A percentile compares a stretch with the other conserved stretches of the same genome.
These are phyloP conservation scores for Alternaria sp. DNA, from an alignment of 2,329 filamentous ascomycete species.

Conservation along the genomic window DNA sequence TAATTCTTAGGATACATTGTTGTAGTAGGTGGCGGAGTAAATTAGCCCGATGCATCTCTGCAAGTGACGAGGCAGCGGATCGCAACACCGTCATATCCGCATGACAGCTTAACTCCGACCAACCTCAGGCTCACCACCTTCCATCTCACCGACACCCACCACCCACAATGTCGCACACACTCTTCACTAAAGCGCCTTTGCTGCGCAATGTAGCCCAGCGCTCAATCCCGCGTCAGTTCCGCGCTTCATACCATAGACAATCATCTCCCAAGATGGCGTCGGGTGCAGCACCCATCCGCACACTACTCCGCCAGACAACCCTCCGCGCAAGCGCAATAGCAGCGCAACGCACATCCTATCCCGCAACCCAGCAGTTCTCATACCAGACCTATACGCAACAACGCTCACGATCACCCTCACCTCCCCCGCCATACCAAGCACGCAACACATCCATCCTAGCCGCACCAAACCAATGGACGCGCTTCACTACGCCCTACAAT, in stretches of 20 bases:
- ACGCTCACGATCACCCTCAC: slow-evolving; percentile 34
- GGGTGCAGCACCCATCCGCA: slow-evolving; percentile 35
- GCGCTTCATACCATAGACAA: slow-evolving; percentile 25
- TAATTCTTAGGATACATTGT: no score
- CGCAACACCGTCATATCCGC: background rate
- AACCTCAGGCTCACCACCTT: slow-evolving; percentile 26
- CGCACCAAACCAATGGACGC: slow-evolving; percentile 42
- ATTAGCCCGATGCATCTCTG: background rate
- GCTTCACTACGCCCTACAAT: slow-evolving; percentile 40
- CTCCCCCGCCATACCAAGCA: slow-evolving; percentile 35
- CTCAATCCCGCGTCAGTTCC: slow-evolving; percentile 16
- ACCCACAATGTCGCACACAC: slow-evolving; percentile 25
- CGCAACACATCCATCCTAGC: slow-evolving; percentile 38
- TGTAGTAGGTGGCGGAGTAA: background rate
- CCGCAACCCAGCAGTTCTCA: slow-evolving; percentile 32
- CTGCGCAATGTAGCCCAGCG: slow-evolving; percentile 20
- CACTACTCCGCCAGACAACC: slow-evolving; percentile 40
- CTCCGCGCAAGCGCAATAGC: slow-evolving; percentile 36
- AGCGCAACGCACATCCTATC: slow-evolving; percentile 30
- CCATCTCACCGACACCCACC: slow-evolving; percentile 14
- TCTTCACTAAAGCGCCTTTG: slow-evolving; percentile 21
- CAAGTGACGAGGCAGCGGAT: background rate
- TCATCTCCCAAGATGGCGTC: slow-evolving; percentile 34
- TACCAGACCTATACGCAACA: slow-evolving; percentile 17
- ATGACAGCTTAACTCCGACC: slow-evolving; percentile 18